phyloP scores from a whole-genome alignment of 495 filamentous ascomycete species.

The Annulohypoxylon stygium region DNA sequence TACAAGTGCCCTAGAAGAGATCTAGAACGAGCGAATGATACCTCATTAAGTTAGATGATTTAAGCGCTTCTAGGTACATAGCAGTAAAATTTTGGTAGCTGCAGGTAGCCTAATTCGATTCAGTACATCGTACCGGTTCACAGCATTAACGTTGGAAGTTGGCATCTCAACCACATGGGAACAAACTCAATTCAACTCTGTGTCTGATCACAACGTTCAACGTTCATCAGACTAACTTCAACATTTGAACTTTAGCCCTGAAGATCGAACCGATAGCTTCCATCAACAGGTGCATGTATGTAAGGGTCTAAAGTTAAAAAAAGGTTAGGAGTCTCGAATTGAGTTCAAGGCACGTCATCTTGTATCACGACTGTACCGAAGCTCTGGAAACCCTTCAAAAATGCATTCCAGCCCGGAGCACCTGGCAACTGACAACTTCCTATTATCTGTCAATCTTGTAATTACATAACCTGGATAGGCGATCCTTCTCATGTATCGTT shows the following conservation, averaged over 20 bases:
- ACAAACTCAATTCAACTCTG: conserved; percentile 19
- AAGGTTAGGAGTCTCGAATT: conserved; percentile 19
- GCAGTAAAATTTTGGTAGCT: conserved; percentile 1
- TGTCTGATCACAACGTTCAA: conserved; percentile 6
- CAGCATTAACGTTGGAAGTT: too few species aligned
- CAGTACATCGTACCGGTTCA: neutral
- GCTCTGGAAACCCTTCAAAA: conserved; percentile 20
- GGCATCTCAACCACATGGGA: conserved; percentile 13
- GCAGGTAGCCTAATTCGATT: conserved; percentile 18
- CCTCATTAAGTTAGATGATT: conserved; percentile 18
- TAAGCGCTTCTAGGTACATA: neutral
- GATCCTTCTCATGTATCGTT: conserved; percentile 26
- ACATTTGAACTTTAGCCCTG: conserved; percentile 15
- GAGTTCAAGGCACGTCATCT: conserved; percentile 38
- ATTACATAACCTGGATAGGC: conserved; percentile 14
- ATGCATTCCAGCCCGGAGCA: conserved; percentile 9
- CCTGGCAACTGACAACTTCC: neutral
- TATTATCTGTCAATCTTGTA: conserved; percentile 18
- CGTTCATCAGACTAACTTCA: conserved; percentile 5
- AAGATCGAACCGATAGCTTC: conserved; percentile 23
- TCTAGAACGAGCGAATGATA: conserved; percentile 29
- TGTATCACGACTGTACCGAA: conserved; percentile 37
- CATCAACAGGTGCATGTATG: neutral
- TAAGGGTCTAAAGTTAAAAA: conserved; percentile 11
- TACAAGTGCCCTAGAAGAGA: conserved; percentile 11